Conservation (phyloP, 2,329 filamentous ascomycete species). For the Beauveria scarabaeidicola region DNA sequence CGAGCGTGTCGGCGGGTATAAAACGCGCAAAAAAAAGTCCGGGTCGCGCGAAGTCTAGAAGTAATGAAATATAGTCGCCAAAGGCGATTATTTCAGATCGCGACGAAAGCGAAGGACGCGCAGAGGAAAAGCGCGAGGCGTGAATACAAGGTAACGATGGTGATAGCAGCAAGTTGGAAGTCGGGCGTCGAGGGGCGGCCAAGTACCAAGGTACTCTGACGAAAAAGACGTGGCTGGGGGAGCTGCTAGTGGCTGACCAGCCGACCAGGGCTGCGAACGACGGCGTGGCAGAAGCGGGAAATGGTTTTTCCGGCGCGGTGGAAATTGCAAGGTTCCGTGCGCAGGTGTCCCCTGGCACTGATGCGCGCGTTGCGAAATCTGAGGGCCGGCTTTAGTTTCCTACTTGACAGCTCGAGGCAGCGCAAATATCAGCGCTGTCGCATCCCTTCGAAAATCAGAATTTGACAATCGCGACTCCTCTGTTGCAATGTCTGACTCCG, state of each 20-base stretch:
- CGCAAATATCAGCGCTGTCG: background rate
- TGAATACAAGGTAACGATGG: slow-evolving; percentile 16
- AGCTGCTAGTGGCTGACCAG: slow-evolving; percentile 11
- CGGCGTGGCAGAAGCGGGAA: background rate
- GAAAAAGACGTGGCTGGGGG: slow-evolving; percentile 34
- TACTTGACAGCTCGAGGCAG: background rate
- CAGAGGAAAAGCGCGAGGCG: slow-evolving; percentile 14
- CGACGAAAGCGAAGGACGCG: slow-evolving; percentile 19
- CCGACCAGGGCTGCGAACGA: slow-evolving; percentile 7
- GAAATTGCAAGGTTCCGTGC: background rate
- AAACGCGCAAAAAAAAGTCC: slow-evolving; percentile 10
- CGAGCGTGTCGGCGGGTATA: slow-evolving; percentile 1
- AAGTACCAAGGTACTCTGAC: slow-evolving; percentile 18
- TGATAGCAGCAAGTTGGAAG: slow-evolving; percentile 13
- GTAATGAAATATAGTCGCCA: slow-evolving; percentile 16
- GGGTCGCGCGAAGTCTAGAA: slow-evolving; percentile 1
- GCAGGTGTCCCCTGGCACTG: background rate
- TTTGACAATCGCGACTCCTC: background rate
- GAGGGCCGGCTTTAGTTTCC: background rate
- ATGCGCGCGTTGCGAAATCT: slow-evolving; percentile 4
- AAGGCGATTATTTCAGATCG: slow-evolving; percentile 16
- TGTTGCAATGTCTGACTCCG: slow-evolving; percentile 47
- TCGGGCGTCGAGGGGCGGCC: slow-evolving; percentile 21
- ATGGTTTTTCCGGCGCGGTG: background rate
- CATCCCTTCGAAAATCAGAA: background rate